Conservation (phyloP, 1,284 basidiomycete species). For the Fomitopsis betulina region DNA sequence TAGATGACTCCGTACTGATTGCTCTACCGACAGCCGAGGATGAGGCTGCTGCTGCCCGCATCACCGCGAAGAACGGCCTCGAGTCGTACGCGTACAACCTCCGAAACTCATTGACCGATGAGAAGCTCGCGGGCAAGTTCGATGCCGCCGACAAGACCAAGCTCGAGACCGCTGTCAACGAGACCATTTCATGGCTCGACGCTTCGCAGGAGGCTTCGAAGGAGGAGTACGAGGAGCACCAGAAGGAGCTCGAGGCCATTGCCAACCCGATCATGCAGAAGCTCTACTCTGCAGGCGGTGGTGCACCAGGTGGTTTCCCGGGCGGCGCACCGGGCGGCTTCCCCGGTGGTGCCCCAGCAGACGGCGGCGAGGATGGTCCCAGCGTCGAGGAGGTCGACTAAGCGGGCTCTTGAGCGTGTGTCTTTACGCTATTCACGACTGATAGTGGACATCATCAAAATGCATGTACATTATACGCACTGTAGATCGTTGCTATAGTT, state of each 20-base stretch:
- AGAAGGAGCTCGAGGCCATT: constrained; percentile 91
- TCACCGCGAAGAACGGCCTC: constrained; percentile 82
- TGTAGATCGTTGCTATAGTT: constrained; percentile 4
- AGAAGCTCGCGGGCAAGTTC: constrained; percentile 88
- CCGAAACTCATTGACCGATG: constrained; percentile 84
- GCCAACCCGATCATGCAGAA: constrained; percentile 95
- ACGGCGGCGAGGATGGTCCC: constrained; percentile 70
- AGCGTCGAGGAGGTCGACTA: constrained; percentile 88
- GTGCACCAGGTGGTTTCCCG: constrained; percentile 41
- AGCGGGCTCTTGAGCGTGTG: constrained; percentile 15
- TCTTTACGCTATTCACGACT: constrained; percentile 4
- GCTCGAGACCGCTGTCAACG: constrained; percentile 81
- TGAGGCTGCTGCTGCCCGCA: constrained; percentile 78
- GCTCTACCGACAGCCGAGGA: constrained; percentile 56
- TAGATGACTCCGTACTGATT: constrained; percentile 16
- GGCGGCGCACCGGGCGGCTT: constrained; percentile 47
- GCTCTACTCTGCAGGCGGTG: constrained; percentile 78
- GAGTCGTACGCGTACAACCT: constrained; percentile 98
- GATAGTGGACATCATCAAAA: constrained; percentile 5
- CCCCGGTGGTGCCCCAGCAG: constrained; percentile 31
- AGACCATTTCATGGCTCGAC: constrained; percentile 89
- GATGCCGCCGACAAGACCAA: constrained; percentile 85
- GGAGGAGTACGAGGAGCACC: constrained; percentile 94
- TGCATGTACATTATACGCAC: constrained; percentile 9
- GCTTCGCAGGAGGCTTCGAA: constrained; percentile 86